These are phyloP conservation scores for Suillus weaverae DNA, from an alignment of 768 basidiomycete species.

Conservation along the genomic window DNA sequence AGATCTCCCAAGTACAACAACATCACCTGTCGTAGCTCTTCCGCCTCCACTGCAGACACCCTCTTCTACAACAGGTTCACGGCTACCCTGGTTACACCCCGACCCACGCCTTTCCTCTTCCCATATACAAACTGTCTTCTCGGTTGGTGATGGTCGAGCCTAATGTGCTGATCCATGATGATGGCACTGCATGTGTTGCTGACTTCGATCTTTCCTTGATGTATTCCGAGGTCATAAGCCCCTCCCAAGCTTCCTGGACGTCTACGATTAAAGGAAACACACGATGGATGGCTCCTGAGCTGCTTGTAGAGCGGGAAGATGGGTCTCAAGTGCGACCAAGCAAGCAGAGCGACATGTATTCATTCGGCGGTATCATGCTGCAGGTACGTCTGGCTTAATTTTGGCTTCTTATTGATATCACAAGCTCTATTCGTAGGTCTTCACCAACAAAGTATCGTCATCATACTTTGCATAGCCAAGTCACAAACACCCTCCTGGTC, in stretches of 20 bases:
- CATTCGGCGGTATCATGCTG: conserved; percentile 35
- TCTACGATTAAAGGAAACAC: conserved; percentile 31
- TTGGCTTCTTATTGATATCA: conserved; percentile 23
- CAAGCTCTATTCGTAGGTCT: background rate
- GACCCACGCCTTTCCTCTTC: background rate
- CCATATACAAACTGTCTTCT: too few relatives aligned
- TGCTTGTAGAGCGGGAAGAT: conserved; percentile 24
- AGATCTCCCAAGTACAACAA: too few relatives aligned
- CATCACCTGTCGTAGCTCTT: too few relatives aligned
- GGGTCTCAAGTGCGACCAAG: conserved; percentile 9
- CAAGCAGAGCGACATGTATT: conserved; percentile 42
- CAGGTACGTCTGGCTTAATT: conserved; percentile 19
- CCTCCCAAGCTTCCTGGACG: conserved; percentile 9
- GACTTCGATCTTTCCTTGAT: conserved; percentile 42
- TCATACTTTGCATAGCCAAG: background rate
- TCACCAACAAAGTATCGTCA: background rate
- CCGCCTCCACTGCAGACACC: too few relatives aligned
- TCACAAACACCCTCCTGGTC: background rate
- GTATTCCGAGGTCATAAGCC: conserved; percentile 29
- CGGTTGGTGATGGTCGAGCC: conserved; percentile 17
- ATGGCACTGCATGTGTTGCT: conserved; percentile 33
- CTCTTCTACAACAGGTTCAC: too few relatives aligned
- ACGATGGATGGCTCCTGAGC: conserved; percentile 43
- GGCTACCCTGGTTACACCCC: too few relatives aligned
- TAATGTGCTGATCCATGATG: conserved; percentile 35